Base-by-base conservation (phyloP, 441 rosid species). In the Geranium incanum region DNA sequence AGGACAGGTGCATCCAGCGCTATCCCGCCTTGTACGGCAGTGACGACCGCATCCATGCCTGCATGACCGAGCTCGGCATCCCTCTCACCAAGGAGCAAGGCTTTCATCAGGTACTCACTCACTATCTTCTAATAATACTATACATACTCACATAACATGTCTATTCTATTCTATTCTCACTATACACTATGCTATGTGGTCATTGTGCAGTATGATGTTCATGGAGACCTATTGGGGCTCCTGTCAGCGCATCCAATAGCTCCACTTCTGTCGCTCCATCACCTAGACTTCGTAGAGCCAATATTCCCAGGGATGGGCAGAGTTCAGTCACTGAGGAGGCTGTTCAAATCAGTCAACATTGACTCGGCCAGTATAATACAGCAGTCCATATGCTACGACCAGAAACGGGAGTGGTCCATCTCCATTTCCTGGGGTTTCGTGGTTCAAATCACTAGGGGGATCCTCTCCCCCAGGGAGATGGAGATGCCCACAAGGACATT, bases 401-500 rank as follows among this genome's bases (percentile, higher is more conserved):
- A 72, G 36, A 70, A 68, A 33, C 76, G 83, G 41, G 81, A 50
- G 65, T 92, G 99, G 96, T 85, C 96, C 2, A 75, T 94, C 74
- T 83, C 93, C 0, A 87, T 94, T 2, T 89, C 97, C 0, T 88
- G 99, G 97, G 97, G 99, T 18, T 90, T 82, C 4, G 92, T 81
- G 1, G 93, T 94, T 13, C 97, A 90, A 72, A 81, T 92, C 68
- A 77, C 82, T 74, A 73, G 95, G 68, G 94, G 94, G 62, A 75
- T 90, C 6, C 77, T 86, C 39, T 90, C 97, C 6, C 99, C 97
- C 0, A 78, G 97, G 8, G 96, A 94, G 78, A 92, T 92, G 0
- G 99, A 94, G 72, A 88, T 82, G 87, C 97, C 97, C 0, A 71
- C 97, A 0, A 89, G 97, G 80, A 92, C 96, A 0, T 92, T 92